Percentiles rank a stretch among this genome's conserved stretches.
Conservation (phyloP, 2,329 filamentous ascomycete genomes). For the Amphichorda felina region DNA sequence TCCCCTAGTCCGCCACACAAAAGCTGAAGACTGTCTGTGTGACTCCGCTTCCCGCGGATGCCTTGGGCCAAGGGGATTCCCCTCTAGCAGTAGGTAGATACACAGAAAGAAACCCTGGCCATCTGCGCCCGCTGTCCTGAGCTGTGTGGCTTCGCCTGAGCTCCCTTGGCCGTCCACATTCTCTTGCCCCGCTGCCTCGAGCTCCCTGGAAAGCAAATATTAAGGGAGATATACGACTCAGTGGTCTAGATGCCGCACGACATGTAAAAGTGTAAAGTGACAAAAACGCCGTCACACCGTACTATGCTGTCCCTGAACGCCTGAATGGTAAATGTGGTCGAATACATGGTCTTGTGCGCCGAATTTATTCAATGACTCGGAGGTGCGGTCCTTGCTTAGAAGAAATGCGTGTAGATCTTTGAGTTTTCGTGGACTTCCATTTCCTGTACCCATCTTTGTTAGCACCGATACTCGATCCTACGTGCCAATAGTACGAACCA, state of each 20-base stretch:
- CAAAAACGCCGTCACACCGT: slow-evolving; percentile 43
- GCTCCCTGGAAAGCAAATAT: slow-evolving; percentile 10
- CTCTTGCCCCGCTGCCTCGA: background rate
- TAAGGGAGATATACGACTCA: slow-evolving; percentile 24
- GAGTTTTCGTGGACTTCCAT: slow-evolving; percentile 99
- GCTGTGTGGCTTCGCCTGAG: background rate
- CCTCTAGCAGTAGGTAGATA: background rate
- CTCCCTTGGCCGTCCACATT: background rate
- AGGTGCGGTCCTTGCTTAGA: slow-evolving; percentile 49
- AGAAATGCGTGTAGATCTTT: slow-evolving; percentile 99
- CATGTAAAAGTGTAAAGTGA: slow-evolving; percentile 22
- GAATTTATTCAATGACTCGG: background rate
- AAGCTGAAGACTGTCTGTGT: too few species aligned
- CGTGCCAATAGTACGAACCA: slow-evolving; percentile 32
- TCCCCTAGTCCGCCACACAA: too few species aligned
- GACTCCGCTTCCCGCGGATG: too few species aligned
- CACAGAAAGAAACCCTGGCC: background rate
- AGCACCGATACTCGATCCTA: slow-evolving; percentile 14
- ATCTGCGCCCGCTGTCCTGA: too few species aligned
- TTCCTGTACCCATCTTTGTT: slow-evolving; percentile 49
- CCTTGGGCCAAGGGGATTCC: background rate
- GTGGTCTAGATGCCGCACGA: slow-evolving; percentile 22
- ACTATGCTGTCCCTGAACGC: slow-evolving; percentile 47
- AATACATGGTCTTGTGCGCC: slow-evolving; percentile 31
- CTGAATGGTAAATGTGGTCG: slow-evolving; percentile 33